Evolutionary conservation across 345 rosid genomes (phyloP).

Genomic region (Cardamine resedifolia): DNA sequence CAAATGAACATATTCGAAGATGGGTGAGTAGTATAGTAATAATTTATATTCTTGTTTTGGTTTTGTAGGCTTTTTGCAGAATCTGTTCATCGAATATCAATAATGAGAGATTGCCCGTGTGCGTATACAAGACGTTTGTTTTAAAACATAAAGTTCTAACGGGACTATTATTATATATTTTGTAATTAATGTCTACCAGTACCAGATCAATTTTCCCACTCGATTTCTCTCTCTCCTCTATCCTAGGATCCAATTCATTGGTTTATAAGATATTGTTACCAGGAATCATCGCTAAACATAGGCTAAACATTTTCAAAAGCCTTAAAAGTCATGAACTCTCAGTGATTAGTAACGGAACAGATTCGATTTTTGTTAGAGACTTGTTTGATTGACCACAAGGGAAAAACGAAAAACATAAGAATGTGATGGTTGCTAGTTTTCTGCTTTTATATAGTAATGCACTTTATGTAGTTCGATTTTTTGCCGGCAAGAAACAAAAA

Average conservation of each 20-base stretch:
- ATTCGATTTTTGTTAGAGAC: neutral
- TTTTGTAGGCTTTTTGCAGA: conserved; percentile 49
- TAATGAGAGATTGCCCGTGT: conserved; percentile 35
- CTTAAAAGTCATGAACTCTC: neutral
- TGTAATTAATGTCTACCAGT: conserved; percentile 19
- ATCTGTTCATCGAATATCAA: conserved; percentile 50
- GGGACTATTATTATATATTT: neutral
- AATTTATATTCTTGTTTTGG: neutral
- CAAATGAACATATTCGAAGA: neutral
- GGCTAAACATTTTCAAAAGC: neutral
- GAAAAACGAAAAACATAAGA: neutral
- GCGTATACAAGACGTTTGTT: conserved; percentile 26
- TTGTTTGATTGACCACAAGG: neutral
- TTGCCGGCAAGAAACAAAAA: no score
- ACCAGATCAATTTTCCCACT: neutral
- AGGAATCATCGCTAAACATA: neutral
- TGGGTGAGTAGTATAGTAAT: neutral
- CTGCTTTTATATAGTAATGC: neutral
- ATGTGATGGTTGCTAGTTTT: neutral
- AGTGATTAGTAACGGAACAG: neutral
- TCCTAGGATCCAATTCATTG: neutral
- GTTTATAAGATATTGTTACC: neutral
- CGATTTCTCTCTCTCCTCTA: neutral
- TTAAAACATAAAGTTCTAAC: neutral
- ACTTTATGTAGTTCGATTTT: neutral